Evolutionary conservation across 2,329 filamentous ascomycete genomes (phyloP).

Genomic region (Claviceps pusilla): DNA sequence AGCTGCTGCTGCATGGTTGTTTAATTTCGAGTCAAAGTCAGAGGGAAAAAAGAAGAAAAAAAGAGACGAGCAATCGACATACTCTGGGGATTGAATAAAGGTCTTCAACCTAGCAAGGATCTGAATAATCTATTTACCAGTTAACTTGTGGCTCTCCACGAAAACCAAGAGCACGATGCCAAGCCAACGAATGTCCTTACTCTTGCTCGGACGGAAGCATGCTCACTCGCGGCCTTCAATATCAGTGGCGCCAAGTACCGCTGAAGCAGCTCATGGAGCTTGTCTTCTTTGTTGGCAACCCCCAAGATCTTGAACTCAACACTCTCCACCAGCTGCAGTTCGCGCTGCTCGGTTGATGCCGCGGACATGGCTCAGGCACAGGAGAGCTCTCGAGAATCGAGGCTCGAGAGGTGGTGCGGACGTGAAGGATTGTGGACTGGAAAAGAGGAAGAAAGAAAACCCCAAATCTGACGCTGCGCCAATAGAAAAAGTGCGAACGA

Average conservation of each 20-base stretch:
- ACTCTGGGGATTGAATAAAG: slow-evolving; percentile 38
- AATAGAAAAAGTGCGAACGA: background rate
- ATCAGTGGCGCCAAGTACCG: slow-evolving; percentile 70
- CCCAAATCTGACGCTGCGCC: background rate
- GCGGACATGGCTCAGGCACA: slow-evolving; percentile 23
- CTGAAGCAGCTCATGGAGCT: slow-evolving; percentile 63
- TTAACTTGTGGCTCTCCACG: background rate
- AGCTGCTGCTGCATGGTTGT: background rate
- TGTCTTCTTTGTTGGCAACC: slow-evolving; percentile 68
- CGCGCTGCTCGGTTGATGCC: slow-evolving; percentile 44
- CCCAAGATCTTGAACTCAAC: slow-evolving; percentile 69
- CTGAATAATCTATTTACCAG: slow-evolving; percentile 31
- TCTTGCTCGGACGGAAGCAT: slow-evolving; percentile 67
- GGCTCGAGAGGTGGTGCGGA: background rate
- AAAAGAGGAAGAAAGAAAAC: background rate
- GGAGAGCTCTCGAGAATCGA: background rate
- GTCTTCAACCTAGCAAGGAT: slow-evolving; percentile 37
- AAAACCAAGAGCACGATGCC: background rate
- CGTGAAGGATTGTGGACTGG: background rate
- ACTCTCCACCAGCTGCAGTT: slow-evolving; percentile 70
- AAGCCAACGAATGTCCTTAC: slow-evolving; percentile 22
- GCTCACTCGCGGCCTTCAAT: slow-evolving; percentile 71
- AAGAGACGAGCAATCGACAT: slow-evolving; percentile 8
- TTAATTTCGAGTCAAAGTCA: background rate
- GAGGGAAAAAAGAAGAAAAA: background rate